A percentile compares a stretch with the other conserved stretches of the same genome.
phyloP scores from a whole-genome alignment of 495 filamentous ascomycete genomes.

The Penicillium canariense region DNA sequence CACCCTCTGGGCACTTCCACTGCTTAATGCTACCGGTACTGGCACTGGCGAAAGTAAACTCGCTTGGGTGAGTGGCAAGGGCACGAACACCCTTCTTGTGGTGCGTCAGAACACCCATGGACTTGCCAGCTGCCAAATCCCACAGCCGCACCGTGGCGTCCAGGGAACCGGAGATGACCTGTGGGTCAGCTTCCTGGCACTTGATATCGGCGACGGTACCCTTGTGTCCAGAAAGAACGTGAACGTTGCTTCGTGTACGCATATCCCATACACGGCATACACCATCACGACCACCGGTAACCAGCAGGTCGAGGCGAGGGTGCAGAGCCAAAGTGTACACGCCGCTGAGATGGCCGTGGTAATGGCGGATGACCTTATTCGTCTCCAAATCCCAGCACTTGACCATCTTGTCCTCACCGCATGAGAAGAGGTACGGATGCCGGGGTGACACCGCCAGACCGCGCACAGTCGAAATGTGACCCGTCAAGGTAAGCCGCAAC shows the following conservation, averaged over 20 bases:
- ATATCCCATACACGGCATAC: slow-evolving; percentile 98
- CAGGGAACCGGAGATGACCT: slow-evolving; percentile 87
- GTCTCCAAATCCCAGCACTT: slow-evolving; percentile 99
- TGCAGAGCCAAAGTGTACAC: slow-evolving; percentile 91
- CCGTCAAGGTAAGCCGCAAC: slow-evolving; percentile 83
- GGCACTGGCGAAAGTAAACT: slow-evolving; percentile 94
- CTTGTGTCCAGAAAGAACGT: slow-evolving; percentile 87
- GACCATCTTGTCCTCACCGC: slow-evolving; percentile 99
- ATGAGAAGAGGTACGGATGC: slow-evolving; percentile 97
- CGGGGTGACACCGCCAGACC: slow-evolving; percentile 89
- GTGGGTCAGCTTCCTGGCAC: slow-evolving; percentile 95
- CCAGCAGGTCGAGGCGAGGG: slow-evolving; percentile 89
- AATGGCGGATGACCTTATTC: slow-evolving; percentile 98
- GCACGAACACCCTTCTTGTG: slow-evolving; percentile 96
- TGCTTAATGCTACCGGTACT: slow-evolving; percentile 96
- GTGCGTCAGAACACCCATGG: slow-evolving; percentile 93
- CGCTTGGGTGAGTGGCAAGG: slow-evolving; percentile 82
- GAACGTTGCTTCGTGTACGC: slow-evolving; percentile 91
- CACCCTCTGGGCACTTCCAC: slow-evolving; percentile 98
- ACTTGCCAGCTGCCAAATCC: slow-evolving; percentile 95
- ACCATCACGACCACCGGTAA: slow-evolving; percentile 93
- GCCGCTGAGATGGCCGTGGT: slow-evolving; percentile 95
- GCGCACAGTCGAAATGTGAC: slow-evolving; percentile 95
- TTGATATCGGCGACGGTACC: slow-evolving; percentile 84
- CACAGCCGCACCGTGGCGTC: slow-evolving; percentile 92